A percentile compares a stretch with the other conserved stretches of the same genome.
Evolutionary conservation across 306 rosid species (phyloP).

Genomic region (Alnus rubra): DNA sequence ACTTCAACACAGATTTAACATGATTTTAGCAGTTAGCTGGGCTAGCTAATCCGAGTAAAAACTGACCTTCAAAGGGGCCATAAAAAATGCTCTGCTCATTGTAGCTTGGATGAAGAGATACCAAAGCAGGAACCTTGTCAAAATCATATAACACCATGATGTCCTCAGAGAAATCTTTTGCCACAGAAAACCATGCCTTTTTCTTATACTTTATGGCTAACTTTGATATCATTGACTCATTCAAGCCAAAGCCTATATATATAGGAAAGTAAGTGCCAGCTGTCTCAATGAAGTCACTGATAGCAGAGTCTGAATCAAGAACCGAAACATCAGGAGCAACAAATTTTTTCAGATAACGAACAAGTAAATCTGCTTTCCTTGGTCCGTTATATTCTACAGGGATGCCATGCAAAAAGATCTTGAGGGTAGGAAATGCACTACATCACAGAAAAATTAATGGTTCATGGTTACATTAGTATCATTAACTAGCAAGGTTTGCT

Average conservation of each 20-base stretch:
- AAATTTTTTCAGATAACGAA: constrained; percentile 81
- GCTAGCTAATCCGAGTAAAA: constrained; percentile 15
- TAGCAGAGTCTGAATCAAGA: constrained; percentile 81
- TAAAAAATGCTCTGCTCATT: constrained; percentile 74
- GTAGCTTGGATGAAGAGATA: constrained; percentile 68
- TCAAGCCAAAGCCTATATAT: constrained; percentile 82
- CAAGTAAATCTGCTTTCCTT: constrained; percentile 83
- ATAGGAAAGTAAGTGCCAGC: constrained; percentile 77
- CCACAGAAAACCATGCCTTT: constrained; percentile 96
- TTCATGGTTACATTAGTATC: constrained; percentile 7
- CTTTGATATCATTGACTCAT: constrained; percentile 53
- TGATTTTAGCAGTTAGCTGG: constrained; percentile 15
- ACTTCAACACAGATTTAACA: not conserved
- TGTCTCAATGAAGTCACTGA: constrained; percentile 60
- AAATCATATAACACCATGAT: constrained; percentile 74
- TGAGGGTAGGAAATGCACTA: constrained; percentile 80
- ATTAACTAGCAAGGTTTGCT: not conserved
- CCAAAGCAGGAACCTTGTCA: constrained; percentile 90
- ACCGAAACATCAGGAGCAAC: constrained; percentile 81
- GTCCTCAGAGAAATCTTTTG: constrained; percentile 88
- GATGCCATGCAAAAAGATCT: constrained; percentile 74
- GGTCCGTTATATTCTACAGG: constrained; percentile 84
- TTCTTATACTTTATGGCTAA: constrained; percentile 72
- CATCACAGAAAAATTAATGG: constrained; percentile 27
- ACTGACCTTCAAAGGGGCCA: constrained; percentile 96